phyloP scores from a whole-genome alignment of 2,329 filamentous ascomycete genomes.

The Penicillium sp. region DNA sequence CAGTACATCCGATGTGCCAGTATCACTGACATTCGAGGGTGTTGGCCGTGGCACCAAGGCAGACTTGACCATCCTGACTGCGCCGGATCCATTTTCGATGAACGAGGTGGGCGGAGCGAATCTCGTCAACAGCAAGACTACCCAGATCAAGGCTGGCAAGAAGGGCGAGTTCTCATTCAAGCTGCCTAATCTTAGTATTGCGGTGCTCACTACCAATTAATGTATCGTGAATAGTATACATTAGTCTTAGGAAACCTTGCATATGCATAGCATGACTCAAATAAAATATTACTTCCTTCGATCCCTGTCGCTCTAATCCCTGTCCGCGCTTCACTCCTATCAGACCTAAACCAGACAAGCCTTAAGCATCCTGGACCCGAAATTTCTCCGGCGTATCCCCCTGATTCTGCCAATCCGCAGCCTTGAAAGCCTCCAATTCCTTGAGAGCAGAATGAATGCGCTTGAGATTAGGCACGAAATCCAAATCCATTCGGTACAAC shows the following conservation, averaged over 20 bases:
- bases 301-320: neutral
- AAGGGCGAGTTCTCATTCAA: slow-evolving; percentile 30
- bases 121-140: slow-evolving; percentile 21
- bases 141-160: slow-evolving; percentile 25
- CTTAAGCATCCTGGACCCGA: neutral
- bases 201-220: slow-evolving; percentile 27
- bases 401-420: neutral
- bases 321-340: neutral
- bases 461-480: neutral
- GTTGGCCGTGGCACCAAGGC: slow-evolving; percentile 33
- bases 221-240: neutral
- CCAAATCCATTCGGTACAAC: neutral
- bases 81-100: slow-evolving; percentile 33
- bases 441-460: neutral
- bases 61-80: slow-evolving; percentile 46
- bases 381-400: neutral
- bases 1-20: slow-evolving; percentile 41
- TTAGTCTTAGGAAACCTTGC: neutral
- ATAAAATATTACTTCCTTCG: neutral
- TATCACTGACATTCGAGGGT: slow-evolving; percentile 40
- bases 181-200: slow-evolving; percentile 30
- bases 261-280: neutral
- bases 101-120: slow-evolving; percentile 31
- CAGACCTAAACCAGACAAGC: too few species aligned
- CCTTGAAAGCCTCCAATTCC: neutral